Evolutionary conservation across 306 rosid species (phyloP), one percentile per base, ranked within the genome.

Genomic region (Pterocarpus santalinus): DNA sequence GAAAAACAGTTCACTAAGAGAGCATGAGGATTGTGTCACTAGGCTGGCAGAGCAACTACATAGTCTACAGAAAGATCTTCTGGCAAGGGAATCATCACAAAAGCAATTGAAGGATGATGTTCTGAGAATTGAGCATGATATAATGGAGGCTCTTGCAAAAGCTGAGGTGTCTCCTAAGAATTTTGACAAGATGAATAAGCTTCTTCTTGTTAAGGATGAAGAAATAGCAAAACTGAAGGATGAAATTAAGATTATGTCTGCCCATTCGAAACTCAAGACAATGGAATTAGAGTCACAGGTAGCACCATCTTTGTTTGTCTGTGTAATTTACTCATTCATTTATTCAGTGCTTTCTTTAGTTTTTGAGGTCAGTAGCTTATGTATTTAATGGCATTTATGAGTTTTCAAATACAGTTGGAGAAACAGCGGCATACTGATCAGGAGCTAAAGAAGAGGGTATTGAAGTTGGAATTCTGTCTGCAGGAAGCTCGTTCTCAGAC

Each of bases 281-380:
- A 90, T 90, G 85, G 99, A 96, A 76, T 85, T 92, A 83, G 99
- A 96, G 84, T 87, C 97, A 71, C 98, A 96, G 92, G 99, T 96
- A 88, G 69, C 69, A 17, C 35, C 76, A 34, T 60, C 82, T 16
- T 57, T 17, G n/a, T 13, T 75, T 65, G 72, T 72, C 15, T 69
- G 16, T 34, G 43, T 46, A 47, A 57, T 32, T 17, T 66, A 12
- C 69, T 65, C 57, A 7, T 82, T 71, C 72, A 44, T 60, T 65
- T 44, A 1, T 43, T 64, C 17, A 35, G 52, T 3, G 35, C 11
- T 32, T 73, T 64, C 41, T 58, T 67, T 36, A 47, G 38, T 41
- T 65, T 34, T 62, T 57, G 15, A 39, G 75, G 7, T 51, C 41
- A 58, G 41, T 80, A 22, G n/a, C 56, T 84, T 28, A 56, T 72